Base-by-base conservation (phyloP, 768 basidiomycete genomes). In the Macrocybe gigantea region DNA sequence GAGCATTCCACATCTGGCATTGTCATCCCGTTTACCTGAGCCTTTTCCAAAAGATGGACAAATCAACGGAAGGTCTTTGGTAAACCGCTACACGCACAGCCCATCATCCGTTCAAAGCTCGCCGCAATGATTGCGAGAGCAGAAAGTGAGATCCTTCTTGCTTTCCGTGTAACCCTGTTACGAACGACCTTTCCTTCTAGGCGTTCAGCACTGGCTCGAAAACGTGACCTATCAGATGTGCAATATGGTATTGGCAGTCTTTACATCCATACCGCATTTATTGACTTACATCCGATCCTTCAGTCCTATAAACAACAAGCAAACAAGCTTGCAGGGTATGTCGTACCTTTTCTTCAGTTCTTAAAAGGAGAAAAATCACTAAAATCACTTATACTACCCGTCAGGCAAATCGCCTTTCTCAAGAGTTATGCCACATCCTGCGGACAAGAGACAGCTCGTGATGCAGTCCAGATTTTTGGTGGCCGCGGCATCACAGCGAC, bases 61-160 rank as follows among this genome's bases (percentile, higher is more conserved):
- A 78, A 75, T 48, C 90, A 94, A 60, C 82, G 93, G 40, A 84
- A 88, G 57, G 92, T 89, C 8, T 94, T 94, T 56, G 93, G 92
- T 42, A 92, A 88, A 63, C 88, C 85, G 1, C 69, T 93, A 39
- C 77, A 78, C 52, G 78, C 83, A 3, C 86, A 90, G 59, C 79
- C 93, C 1, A 86, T 95, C 51, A 87, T 96, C 55, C 82, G 93
- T 15, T 67, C 78, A 39, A 94, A 92, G 72, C 67, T 96, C 40
- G 92, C 91, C 2, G 71, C 60, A 6, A 96, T 96, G 89, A 91
- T 94, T 42, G 78, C 88, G 31, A 79, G 86, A 44, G 73, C 67
- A 38, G 74, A 76, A 56, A 69, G 72, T 43, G 32, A 38, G 36
- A 4, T 14, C 14, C 36, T 14, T 38, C 11, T 38, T 38, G 11